Conservation (phyloP, 2,329 filamentous ascomycete species). For the Xylaria sp. region DNA sequence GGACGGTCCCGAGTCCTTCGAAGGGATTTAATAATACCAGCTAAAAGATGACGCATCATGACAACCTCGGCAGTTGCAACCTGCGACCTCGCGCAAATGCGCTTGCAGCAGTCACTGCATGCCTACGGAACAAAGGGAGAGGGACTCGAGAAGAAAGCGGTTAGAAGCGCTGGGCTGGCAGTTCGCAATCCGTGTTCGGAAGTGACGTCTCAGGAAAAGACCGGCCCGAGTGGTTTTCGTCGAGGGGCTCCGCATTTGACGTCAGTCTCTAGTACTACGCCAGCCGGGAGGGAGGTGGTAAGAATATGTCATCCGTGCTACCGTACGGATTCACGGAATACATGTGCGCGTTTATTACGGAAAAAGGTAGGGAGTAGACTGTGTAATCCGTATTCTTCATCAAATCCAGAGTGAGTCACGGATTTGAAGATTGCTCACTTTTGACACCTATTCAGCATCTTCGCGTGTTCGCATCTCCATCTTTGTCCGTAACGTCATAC, state of each 20-base stretch:
- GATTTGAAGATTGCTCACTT: background rate
- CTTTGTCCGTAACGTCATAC: background rate
- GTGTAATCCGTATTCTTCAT: too few relatives aligned
- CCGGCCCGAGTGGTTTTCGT: background rate
- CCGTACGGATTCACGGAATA: too few relatives aligned
- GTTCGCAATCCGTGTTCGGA: background rate
- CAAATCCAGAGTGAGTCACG: too few relatives aligned
- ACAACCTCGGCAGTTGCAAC: background rate
- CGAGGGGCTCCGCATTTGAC: background rate
- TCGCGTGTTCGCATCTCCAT: background rate
- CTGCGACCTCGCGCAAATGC: background rate
- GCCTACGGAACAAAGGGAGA: background rate
- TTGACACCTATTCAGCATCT: background rate
- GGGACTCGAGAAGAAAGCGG: too few relatives aligned
- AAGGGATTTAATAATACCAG: background rate
- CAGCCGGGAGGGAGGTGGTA: too few relatives aligned
- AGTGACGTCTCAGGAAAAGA: background rate
- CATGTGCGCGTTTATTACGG: too few relatives aligned
- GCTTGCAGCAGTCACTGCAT: background rate
- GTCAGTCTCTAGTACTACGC: background rate
- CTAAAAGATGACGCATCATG: background rate
- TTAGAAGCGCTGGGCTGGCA: too few relatives aligned
- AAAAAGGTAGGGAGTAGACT: too few relatives aligned
- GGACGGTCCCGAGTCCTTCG: background rate
- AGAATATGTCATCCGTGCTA: too few relatives aligned